Percentiles rank a stretch among this genome's conserved stretches.
Evolutionary conservation across 2,329 filamentous ascomycete species (phyloP).

Genomic region (Triangularia setosa): DNA sequence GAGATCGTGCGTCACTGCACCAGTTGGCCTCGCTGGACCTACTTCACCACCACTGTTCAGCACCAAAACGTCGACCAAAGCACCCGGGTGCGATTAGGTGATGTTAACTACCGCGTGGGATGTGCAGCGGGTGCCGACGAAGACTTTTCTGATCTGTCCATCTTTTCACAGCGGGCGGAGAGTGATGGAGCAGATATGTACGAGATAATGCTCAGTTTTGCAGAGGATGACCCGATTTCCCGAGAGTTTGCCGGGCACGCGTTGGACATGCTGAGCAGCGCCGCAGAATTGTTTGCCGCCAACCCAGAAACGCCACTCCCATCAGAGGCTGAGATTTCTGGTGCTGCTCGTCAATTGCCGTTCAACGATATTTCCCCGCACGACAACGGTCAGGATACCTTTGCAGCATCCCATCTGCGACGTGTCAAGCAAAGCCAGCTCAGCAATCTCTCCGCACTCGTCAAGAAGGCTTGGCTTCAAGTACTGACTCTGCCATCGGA

Average conservation of each 20-base stretch:
- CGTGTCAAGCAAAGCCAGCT: constrained; percentile 9
- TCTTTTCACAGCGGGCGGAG: constrained; percentile 17
- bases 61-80: constrained; percentile 23
- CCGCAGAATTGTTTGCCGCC: constrained; percentile 18
- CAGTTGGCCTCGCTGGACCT: constrained; percentile 23
- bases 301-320: constrained; percentile 12
- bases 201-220: constrained; percentile 24
- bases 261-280: constrained; percentile 21
- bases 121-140: constrained; percentile 19
- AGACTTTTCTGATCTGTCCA: constrained; percentile 23
- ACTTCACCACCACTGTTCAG: constrained; percentile 24
- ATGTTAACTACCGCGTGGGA: constrained; percentile 20
- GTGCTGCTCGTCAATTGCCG: background rate
- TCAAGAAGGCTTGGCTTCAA: constrained; percentile 18
- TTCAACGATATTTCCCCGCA: constrained; percentile 1
- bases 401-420: background rate
- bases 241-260: constrained; percentile 19
- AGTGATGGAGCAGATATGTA: constrained; percentile 10
- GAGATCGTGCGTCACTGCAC: constrained; percentile 28
- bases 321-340: constrained; percentile 2
- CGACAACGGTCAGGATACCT: background rate
- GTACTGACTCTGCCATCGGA: constrained; percentile 9
- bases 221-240: constrained; percentile 18
- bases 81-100: constrained; percentile 17
- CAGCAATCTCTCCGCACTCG: constrained; percentile 2